Evolutionary conservation across 805 yeast species (phyloP).

Genomic region (Tetrapisispora taiwanensis): DNA sequence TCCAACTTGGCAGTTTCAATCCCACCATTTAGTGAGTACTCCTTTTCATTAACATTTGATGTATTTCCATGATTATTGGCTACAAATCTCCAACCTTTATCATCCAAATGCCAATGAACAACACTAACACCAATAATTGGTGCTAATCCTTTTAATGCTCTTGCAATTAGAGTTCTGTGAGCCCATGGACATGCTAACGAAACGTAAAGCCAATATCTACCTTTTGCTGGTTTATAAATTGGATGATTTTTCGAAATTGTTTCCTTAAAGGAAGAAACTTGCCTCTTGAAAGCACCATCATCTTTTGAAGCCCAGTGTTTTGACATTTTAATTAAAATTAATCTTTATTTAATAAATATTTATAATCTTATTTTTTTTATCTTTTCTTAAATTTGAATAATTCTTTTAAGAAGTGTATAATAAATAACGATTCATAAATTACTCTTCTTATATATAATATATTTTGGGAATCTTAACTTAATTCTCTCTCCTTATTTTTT

Average conservation of each 20-base stretch:
- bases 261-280: constrained; percentile 51
- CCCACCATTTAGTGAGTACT: constrained; percentile 15
- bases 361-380: too few species aligned
- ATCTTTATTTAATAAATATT: too few species aligned
- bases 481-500: too few species aligned
- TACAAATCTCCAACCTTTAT: constrained; percentile 76
- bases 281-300: constrained; percentile 49
- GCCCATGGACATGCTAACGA: constrained; percentile 95
- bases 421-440: too few species aligned
- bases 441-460: too few species aligned
- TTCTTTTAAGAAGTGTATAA: too few species aligned
- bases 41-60: constrained; percentile 8
- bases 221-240: constrained; percentile 59
- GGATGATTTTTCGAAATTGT: constrained; percentile 47
- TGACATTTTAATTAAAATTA: constrained; percentile 14
- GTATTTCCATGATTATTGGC: constrained; percentile 6
- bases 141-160: constrained; percentile 63
- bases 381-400: too few species aligned
- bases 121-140: constrained; percentile 57
- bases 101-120: constrained; percentile 87
- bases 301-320: constrained; percentile 26
- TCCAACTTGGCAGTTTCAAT: constrained; percentile 7
- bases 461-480: too few species aligned
- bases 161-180: constrained; percentile 65
- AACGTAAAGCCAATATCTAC: constrained; percentile 80